Conservation (phyloP, 495 filamentous ascomycete genomes). For the Daldinia concentrica region DNA sequence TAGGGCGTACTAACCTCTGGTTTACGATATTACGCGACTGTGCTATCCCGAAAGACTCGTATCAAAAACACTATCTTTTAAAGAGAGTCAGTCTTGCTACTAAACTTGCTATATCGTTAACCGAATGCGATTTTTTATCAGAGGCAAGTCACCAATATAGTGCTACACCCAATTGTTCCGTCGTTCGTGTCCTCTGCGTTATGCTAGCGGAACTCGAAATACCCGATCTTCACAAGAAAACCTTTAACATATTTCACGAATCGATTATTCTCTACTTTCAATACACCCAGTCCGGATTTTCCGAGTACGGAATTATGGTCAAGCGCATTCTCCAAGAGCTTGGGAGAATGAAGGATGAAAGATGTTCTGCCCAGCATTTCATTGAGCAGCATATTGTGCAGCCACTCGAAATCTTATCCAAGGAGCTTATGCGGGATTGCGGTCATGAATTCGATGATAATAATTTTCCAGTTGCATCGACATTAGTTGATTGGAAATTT, state of each 20-base stretch:
- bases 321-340: neutral
- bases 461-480: neutral
- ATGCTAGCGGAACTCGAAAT: no score
- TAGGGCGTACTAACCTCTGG: neutral
- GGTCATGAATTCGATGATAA: neutral
- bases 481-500: neutral
- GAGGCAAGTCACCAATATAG: no score
- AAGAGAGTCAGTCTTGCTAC: neutral
- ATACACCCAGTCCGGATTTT: accelerated
- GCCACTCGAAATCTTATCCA: neutral
- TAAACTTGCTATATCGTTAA: neutral
- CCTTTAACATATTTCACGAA: no score
- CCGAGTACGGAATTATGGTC: no score
- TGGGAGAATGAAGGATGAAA: neutral
- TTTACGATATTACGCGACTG: neutral
- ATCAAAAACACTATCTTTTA: neutral
- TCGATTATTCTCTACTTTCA: no score
- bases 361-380: neutral
- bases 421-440: neutral
- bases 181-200: no score
- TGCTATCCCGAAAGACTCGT: no score
- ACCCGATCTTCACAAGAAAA: no score
- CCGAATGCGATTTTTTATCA: neutral
- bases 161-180: no score
- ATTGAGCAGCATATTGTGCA: neutral